Base-by-base conservation (phyloP, 2,329 filamentous ascomycete species). In the Diaporthe aspalathi region DNA sequence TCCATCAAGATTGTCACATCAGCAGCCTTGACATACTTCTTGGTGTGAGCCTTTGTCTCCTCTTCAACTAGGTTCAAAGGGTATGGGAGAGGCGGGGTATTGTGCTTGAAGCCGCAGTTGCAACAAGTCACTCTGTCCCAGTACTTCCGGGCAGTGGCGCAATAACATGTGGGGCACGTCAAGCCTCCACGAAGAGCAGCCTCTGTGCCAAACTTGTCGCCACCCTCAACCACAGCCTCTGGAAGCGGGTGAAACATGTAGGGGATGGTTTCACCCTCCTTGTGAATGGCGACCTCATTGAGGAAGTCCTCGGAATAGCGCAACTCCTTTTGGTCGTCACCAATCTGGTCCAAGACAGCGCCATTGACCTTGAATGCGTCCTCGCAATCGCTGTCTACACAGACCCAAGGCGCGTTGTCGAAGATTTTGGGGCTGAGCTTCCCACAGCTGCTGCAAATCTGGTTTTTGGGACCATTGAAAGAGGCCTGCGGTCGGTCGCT, bases 41-140 rank as follows among this genome's bases (percentile, higher is more conserved):
- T 35, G 17, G 22, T 63, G n/a, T 66, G 47, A 32, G 11, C 8
- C 7, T 43, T 1, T 3, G 54, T 69, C 38, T 71, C 70, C 3
- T 56, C 8, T 7, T 69, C 38, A 16, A 72, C 63, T 11, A 52
- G 27, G 3, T 17, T 16, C 56, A 72, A 14, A 4, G 69, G 69
- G 20, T 71, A 71, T 0, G 63, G 69, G 2, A 62, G 35, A n/a
- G 69, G 69, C 7, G 35, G 8, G 0, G 12, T 3, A 8, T 50
- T 16, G 1, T 74, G 70, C 14, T 76, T 77, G 62, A 86, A 92
- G 2, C 77, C 78, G 74, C 90, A 93, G 1, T 74, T 87, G 53
- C 85, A 82, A 72, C 92, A 94, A 32, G 81, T 79, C 91, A 91
- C 93, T 1, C 85, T 84, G 6, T 80, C 80, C 90, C 91, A 94